phyloP scores from a whole-genome alignment of 31 red algal species.

The Porphyra umbilicalis region DNA sequence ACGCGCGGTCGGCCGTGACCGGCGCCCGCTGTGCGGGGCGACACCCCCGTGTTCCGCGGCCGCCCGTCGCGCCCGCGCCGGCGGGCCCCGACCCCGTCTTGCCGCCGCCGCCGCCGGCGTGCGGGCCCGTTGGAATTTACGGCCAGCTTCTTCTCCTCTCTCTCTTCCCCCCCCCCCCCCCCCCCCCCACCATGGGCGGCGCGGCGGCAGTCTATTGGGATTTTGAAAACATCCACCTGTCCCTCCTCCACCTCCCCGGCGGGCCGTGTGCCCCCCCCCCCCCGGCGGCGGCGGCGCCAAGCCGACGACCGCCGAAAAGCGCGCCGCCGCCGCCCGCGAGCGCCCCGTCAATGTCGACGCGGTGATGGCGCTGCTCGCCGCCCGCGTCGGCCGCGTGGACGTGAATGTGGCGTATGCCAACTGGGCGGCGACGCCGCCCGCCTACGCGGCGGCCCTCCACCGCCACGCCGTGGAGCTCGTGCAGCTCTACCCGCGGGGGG shows the following conservation, averaged over 20 bases:
- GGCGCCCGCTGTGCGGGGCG: too few species aligned
- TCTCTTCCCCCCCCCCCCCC: too few species aligned
- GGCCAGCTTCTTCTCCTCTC: too few species aligned
- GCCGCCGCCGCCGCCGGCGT: too few species aligned
- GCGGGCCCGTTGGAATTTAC: too few species aligned
- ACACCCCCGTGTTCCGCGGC: too few species aligned
- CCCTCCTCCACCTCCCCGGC: background rate
- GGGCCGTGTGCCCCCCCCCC: too few species aligned
- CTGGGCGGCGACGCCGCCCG: background rate
- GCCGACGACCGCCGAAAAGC: too few species aligned
- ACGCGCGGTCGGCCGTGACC: too few species aligned
- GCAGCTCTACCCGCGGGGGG: background rate
- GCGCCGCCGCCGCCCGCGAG: too few species aligned
- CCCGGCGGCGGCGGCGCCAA: background rate
- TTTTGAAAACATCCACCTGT: background rate
- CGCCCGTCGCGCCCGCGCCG: too few species aligned
- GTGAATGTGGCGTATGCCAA: background rate
- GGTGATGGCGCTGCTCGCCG: background rate
- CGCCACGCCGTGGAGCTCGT: background rate
- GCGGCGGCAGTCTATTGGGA: background rate
- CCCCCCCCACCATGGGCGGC: background rate
- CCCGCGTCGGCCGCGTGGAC: background rate
- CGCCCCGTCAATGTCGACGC: background rate
- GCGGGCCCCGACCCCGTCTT: too few species aligned
- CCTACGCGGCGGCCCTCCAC: background rate